Percentiles rank a stretch among this genome's conserved stretches.
phyloP scores from a whole-genome alignment of 1,284 basidiomycete genomes.

The Trametes polyzona region DNA sequence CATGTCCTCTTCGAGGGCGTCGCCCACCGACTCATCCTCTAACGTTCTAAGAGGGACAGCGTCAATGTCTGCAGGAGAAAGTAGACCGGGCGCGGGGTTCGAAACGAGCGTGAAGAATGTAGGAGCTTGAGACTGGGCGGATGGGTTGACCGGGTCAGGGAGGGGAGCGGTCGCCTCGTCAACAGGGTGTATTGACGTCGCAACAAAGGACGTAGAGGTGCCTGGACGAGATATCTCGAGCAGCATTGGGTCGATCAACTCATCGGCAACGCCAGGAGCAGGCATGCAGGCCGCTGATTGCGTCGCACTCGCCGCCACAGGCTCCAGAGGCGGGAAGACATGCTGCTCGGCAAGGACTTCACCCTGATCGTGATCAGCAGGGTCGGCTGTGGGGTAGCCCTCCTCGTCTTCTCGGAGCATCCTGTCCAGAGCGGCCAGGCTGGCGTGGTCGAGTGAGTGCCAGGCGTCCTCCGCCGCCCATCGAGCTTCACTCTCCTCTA shows the following conservation, averaged over 20 bases:
- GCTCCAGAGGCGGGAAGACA: background rate
- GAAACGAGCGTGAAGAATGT: background rate
- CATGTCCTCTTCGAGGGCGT: conserved; percentile 8
- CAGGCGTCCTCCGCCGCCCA: conserved; percentile 46
- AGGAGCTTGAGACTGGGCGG: background rate
- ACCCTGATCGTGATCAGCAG: background rate
- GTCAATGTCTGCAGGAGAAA: background rate
- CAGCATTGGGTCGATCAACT: conserved; percentile 35
- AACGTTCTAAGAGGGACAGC: background rate
- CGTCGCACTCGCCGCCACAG: background rate
- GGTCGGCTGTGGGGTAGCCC: background rate
- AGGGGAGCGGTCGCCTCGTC: background rate
- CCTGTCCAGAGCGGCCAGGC: conserved; percentile 50
- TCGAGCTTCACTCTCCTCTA: conserved; percentile 26
- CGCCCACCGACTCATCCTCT: background rate
- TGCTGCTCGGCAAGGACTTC: background rate
- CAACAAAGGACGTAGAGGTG: background rate
- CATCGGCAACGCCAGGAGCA: conserved; percentile 21
- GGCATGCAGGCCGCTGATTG: background rate
- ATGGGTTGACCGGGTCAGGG: background rate
- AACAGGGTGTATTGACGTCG: background rate
- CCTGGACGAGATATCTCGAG: conserved; percentile 23
- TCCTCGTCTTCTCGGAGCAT: conserved; percentile 47
- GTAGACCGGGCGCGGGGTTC: background rate
- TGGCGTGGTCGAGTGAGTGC: conserved; percentile 37